Evolutionary conservation across 495 filamentous ascomycete species (phyloP), one percentile per base, ranked within the genome.

Genomic region (Choiromyces venosus): DNA sequence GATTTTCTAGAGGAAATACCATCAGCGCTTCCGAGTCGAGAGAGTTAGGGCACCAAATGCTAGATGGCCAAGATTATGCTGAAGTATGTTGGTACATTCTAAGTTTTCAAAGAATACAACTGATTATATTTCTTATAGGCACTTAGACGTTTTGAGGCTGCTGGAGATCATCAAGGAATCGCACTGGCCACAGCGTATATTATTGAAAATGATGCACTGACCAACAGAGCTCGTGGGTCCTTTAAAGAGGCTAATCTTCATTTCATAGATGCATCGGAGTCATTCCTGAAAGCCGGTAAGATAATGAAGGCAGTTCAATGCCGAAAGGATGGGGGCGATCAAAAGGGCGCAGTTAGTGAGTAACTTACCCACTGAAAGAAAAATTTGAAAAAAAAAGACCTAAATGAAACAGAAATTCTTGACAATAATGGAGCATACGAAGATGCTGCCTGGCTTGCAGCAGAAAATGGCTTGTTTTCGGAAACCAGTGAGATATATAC

Each of bases 11-110:
- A 68, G 39, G 52, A 21, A 72, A 65, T 25, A 61, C 56, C 8
- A 76, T 74, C 0, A 76, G 68, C 33, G 52, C 46, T 9, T 42
- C 52, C 12, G 44, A 74, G 38, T 78, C 75, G 76, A 71, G 73
- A 7, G 76, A 78, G 21, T 73, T 69, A 4, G 75, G 71, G 40
- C 64, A 78, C 25, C 75, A 78, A 21, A 66, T 71, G 16, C 74
- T 78, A 46, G 76, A 78, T 14, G 64, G 66, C 14, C 40, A 71
- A 12, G 19, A 73, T 29, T 78, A 78, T 37, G 71, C 69, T 18
- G 67, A 78, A 40, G 76, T 71, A 68, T 33, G 46, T 10, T 29
- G 9, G 33, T 52, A 1, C 10, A 36, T 25, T 4, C 25, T n/a
- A 19, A 0, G 7, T 29, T 3, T 46, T 42, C 8, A 46, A 65